Base-by-base conservation (phyloP, 208 protist genomes). In the Leishmania mexicana region DNA sequence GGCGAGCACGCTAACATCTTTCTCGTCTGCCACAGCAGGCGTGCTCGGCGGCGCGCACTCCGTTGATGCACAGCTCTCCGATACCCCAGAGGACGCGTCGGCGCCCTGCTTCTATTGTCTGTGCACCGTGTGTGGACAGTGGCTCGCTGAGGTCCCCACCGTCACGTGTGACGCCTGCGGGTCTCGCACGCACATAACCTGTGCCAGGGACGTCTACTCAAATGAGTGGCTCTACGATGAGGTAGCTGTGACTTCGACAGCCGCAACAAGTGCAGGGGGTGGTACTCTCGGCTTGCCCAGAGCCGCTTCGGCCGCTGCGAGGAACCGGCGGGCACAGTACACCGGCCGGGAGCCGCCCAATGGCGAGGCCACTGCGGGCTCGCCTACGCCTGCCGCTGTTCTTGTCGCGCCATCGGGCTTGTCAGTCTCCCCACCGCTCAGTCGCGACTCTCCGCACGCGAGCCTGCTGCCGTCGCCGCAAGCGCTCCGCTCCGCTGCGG, bases 111-210 rank as follows among this genome's bases (percentile, higher is more conserved):
- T 85, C 71, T 68, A 87, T 64, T 93, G 90, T 77, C 81, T 85
- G 31, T 95, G 92, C 83, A 87, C 85, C 19, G 88, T 88, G 65
- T 95, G 90, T 75, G 88, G 89, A 19, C 78, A 76, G 49, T 67
- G 78, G 51, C 58, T 78, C 47, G 79, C 65, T 35, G 85, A 75
- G 54, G 64, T 83, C 49, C 78, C 72, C 35, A 62, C 85, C 11
- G 21, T 92, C 51, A 79, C 68, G 45, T 94, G 92, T 74, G 71
- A 68, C 62, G 40, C 47, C 15, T 94, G 92, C 74, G 79, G 83
- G 40, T 91, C 85, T 24, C 49, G 78, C 51, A 92, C 89, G 65
- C 92, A 95, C 75, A 78, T 83, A 17, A 68, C 75, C 15, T 95
- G 92, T 80, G 86, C 87, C 28, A 58, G 83, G 19, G 72, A 93